Evolutionary conservation across 768 basidiomycete genomes (phyloP).

Genomic region (Lyophyllum decastes): DNA sequence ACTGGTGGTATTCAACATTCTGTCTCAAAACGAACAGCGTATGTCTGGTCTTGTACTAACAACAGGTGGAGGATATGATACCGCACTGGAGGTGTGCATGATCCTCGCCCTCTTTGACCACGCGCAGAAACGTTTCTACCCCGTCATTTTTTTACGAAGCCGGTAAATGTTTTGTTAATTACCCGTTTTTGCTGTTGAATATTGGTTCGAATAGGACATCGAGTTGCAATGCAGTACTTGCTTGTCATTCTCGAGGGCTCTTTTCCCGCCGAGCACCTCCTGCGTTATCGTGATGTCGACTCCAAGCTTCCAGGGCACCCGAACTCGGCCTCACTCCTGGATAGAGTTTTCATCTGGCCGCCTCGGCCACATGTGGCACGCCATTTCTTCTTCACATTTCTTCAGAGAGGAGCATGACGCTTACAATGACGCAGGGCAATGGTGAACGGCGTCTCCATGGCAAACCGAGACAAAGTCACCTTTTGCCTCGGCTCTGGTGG

Average conservation of each 20-base stretch:
- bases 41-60: neutral
- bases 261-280: constrained; percentile 71
- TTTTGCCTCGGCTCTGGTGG: constrained; percentile 90
- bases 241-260: constrained; percentile 76
- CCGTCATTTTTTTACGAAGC: constrained; percentile 82
- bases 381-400: neutral
- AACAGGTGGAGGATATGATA: constrained; percentile 67
- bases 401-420: neutral
- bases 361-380: constrained; percentile 85
- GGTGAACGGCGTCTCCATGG: constrained; percentile 83
- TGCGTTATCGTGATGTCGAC: constrained; percentile 85
- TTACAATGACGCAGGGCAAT: constrained; percentile 47
- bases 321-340: constrained; percentile 88
- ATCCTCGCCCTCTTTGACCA: constrained; percentile 72
- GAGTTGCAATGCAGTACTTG: constrained; percentile 89
- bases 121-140: constrained; percentile 56
- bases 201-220: constrained; percentile 57
- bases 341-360: constrained; percentile 94
- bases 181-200: neutral
- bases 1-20: constrained; percentile 57
- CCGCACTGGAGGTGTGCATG: constrained; percentile 84
- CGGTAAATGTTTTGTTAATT: constrained; percentile 41
- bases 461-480: constrained; percentile 73
- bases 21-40: neutral
- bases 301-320: constrained; percentile 89